These are phyloP conservation scores for Gossypium gossypioides DNA, from an alignment of 441 rosid genomes.

Conservation along the genomic window DNA sequence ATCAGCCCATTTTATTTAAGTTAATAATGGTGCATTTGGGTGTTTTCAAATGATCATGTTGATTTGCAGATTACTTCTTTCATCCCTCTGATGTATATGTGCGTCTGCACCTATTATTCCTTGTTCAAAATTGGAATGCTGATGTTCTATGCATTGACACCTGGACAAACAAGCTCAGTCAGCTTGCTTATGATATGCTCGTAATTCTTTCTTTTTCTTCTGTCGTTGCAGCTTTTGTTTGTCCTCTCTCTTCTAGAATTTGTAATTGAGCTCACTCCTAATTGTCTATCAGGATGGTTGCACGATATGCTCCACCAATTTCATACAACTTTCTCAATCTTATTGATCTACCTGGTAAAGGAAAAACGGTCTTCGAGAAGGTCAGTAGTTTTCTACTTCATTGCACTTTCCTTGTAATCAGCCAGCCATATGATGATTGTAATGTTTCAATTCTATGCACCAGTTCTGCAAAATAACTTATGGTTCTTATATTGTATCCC, in stretches of 20 bases:
- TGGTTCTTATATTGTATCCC: not conserved
- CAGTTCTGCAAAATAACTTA: not conserved
- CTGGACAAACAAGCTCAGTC: conserved; percentile 76
- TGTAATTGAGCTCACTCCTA: not conserved
- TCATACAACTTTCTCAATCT: conserved; percentile 80
- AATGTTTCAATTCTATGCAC: not conserved
- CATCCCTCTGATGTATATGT: conserved; percentile 77
- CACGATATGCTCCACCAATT: conserved; percentile 75
- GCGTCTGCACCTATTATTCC: conserved; percentile 71
- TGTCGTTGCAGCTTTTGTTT: not conserved
- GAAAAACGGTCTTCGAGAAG: conserved; percentile 51
- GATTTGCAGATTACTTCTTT: conserved; percentile 52
- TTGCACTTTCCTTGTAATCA: not conserved
- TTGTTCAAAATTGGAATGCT: conserved; percentile 74
- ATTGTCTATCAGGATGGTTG: conserved; percentile 53
- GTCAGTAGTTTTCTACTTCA: conserved; percentile 21
- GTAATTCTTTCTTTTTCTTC: conserved; percentile 25
- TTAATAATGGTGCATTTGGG: not conserved
- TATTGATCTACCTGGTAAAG: conserved; percentile 31
- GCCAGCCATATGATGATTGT: not conserved
- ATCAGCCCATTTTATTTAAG: not conserved
- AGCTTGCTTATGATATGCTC: conserved; percentile 86
- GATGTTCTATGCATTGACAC: conserved; percentile 77
- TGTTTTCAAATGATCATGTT: not conserved
- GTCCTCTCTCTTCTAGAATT: not conserved